Base-by-base conservation (phyloP, 805 yeast species). In the Candida sanyiensis region DNA sequence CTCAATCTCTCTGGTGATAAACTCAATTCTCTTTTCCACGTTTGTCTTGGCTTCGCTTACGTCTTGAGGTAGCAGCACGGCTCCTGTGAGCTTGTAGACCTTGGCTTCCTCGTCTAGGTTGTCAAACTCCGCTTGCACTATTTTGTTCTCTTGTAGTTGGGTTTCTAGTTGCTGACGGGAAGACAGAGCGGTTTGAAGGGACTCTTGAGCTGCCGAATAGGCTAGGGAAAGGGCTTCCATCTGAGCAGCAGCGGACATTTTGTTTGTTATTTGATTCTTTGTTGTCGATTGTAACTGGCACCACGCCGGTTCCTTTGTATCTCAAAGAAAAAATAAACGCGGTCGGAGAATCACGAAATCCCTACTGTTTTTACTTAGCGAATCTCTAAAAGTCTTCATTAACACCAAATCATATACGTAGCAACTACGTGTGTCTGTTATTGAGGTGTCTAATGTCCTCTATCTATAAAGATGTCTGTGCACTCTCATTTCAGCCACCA, bases 141-240 rank as follows among this genome's bases (percentile, higher is more conserved):
- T 89, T 52, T 79, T 79, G 60, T 89, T 89, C 60, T 93, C 99
- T 61, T 93, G 98, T 51, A 69, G 75, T 63, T 93, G 99, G 1
- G 97, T 85, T 57, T 93, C 99, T 33, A 93, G 72, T 55, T 80
- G 76, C 49, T 90, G 95, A 54, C 97, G 78, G 10, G 87, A 77
- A 5, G 75, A 66, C 26, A 88, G 70, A 30, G 77, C 65, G 37
- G 76, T 82, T 42, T 61, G 63, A 33, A 77, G 58, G 18, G 62
- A 60, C 35, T 60, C 60, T 49, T 77, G 83, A 9, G 66, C 59
- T 28, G 62, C 52, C 48, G 60, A 69, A 68, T 64, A 71, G 44
- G 62, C 68, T 35, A 69, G 50, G 32, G 75, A 70, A 37, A 63
- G 59, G 49, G 59, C 49, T 46, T 71, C 75, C 43, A 71, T 63